Evolutionary conservation across 805 yeast species (phyloP).

Genomic region (Kluyveromyces siamensis): DNA sequence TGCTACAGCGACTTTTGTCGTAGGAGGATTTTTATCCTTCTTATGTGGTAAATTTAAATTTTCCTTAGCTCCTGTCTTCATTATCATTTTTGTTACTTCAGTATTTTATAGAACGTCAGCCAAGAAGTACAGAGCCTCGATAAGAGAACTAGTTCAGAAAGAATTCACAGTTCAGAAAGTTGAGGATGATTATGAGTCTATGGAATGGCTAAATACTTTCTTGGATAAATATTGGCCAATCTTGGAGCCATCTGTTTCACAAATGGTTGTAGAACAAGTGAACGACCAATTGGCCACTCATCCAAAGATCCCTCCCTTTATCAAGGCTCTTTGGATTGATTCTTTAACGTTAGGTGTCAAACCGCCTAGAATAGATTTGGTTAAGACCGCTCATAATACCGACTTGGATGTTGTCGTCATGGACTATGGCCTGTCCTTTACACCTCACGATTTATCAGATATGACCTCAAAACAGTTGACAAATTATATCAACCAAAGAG

Average conservation of each 20-base stretch:
- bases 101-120: constrained; percentile 76
- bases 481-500: constrained; percentile 73
- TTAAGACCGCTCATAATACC: constrained; percentile 85
- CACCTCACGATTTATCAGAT: constrained; percentile 85
- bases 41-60: constrained; percentile 67
- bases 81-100: constrained; percentile 53
- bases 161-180: constrained; percentile 73
- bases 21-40: constrained; percentile 69
- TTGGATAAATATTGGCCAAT: constrained; percentile 87
- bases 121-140: constrained; percentile 62
- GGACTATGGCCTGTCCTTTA: constrained; percentile 93
- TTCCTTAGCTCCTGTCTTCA: constrained; percentile 72
- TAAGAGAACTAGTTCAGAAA: constrained; percentile 77
- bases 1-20: constrained; percentile 59
- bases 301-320: constrained; percentile 68
- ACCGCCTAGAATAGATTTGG: constrained; percentile 88
- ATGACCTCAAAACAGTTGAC: constrained; percentile 76
- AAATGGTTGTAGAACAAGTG: constrained; percentile 74
- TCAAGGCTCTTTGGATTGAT: constrained; percentile 78
- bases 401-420: constrained; percentile 87
- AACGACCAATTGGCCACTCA: constrained; percentile 75
- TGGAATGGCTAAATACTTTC: constrained; percentile 92
- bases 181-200: constrained; percentile 83
- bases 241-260: constrained; percentile 82
- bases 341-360: constrained; percentile 89